Base-by-base conservation (phyloP, 495 filamentous ascomycete genomes). In the Talaromyces ruber region DNA sequence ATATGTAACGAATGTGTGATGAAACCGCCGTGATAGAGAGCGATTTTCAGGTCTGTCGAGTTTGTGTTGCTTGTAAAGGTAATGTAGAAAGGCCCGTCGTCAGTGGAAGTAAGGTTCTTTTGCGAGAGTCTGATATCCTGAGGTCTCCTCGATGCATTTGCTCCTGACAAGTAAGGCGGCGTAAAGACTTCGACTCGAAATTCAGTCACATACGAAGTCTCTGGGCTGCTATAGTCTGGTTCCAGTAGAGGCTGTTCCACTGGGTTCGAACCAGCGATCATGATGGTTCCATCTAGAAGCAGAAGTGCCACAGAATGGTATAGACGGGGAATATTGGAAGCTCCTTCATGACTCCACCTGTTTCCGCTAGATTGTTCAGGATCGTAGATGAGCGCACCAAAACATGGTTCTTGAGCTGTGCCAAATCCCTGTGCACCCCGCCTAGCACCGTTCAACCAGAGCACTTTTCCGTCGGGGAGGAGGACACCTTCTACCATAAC, bases 1-100 rank as follows among this genome's bases (percentile, higher is more conserved):
- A 87, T 86, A 65, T 87, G 84, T 32, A 87, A 65, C 26, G 73
- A 78, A 65, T 87, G 84, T 32, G 84, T 87, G 43, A 86, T 79
- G 61, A 83, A 87, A 7, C 83, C 85, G 45, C 82, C 82, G 67
- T 86, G 77, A 68, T 86, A 85, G 16, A 86, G 71, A 7, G 74
- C 68, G 16, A 87, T 76, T 67, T 80, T 78, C 39, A 76, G 70
- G 3, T 18, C 66, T 51, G 75, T 70, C 11, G 78, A 69, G 34
- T 64, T 68, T 6, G 69, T 25, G 0, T 76, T 74, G n/a, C 66
- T 72, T 30, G 66, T 78, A 67, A 86, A 86, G 3, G 43, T 67
- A 61, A 86, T 67, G 5, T 63, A 70, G 68, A 85, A 84, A 6
- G 64, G 72, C 21, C 66, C 70, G 6, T 76, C 76, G 61, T 80